Conservation (phyloP, 495 filamentous ascomycete species). For the Penicillium daleae region DNA sequence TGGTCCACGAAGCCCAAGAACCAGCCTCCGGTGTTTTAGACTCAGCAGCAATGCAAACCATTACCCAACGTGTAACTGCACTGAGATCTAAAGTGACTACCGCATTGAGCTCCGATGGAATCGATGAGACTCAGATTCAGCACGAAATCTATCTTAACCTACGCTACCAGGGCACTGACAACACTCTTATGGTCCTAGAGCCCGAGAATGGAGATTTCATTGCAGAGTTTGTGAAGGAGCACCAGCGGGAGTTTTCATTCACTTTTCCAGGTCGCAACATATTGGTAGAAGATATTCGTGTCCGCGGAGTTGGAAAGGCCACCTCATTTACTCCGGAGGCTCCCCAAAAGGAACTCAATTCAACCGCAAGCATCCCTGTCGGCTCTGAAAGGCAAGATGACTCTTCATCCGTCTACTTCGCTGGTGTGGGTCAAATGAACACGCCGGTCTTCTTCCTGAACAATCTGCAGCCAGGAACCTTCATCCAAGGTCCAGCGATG, state of each 20-base stretch:
- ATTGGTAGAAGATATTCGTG: slow-evolving; percentile 57
- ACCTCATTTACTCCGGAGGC: slow-evolving; percentile 33
- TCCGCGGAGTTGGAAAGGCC: slow-evolving; percentile 42
- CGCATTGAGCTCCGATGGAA: slow-evolving; percentile 52
- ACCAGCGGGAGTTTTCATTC: slow-evolving; percentile 57
- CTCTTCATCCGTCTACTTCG: slow-evolving; percentile 50
- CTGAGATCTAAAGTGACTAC: slow-evolving; percentile 17
- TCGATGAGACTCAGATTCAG: slow-evolving; percentile 61
- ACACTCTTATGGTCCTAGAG: slow-evolving; percentile 54
- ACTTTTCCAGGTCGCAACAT: slow-evolving; percentile 48
- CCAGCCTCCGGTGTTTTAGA: slow-evolving; percentile 43
- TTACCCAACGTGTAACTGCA: slow-evolving; percentile 30
- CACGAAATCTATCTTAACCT: slow-evolving; percentile 59
- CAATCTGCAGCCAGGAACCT: slow-evolving; percentile 74
- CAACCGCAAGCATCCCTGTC: slow-evolving; percentile 34
- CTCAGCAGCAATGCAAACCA: slow-evolving; percentile 28
- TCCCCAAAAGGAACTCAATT: slow-evolving; percentile 42
- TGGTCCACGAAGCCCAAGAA: slow-evolving; percentile 56
- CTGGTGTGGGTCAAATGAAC: slow-evolving; percentile 63
- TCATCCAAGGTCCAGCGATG: slow-evolving; percentile 83
- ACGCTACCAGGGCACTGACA: slow-evolving; percentile 57
- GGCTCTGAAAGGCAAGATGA: slow-evolving; percentile 31
- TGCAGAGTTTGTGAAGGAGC: slow-evolving; percentile 48
- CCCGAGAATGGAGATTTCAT: slow-evolving; percentile 44
- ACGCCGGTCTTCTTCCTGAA: slow-evolving; percentile 86